These are phyloP conservation scores for Panicum virgatum DNA, from an alignment of 202 grass and related monocot genomes.

Conservation along the genomic window DNA sequence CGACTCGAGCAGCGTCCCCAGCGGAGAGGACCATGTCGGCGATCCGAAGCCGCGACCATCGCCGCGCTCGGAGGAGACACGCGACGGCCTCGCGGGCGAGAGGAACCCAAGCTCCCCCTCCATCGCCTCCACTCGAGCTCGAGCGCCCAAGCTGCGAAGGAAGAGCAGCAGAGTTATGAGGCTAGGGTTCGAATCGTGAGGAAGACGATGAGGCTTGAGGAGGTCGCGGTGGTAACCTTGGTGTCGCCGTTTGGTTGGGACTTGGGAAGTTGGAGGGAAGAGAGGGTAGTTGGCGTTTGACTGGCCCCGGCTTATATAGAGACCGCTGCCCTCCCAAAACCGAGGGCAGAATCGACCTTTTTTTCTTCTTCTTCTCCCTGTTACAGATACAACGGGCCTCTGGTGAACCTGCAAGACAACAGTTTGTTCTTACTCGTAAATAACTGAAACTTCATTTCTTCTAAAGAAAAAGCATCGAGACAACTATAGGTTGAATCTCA, in stretches of 20 bases:
- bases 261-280: slow-evolving; percentile 54
- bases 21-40: not conserved
- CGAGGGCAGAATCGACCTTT: not conserved
- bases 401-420: not conserved
- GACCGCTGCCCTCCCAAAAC: not conserved
- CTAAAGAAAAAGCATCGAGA: not conserved
- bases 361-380: not conserved
- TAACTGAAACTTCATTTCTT: not conserved
- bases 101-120: slow-evolving; percentile 27
- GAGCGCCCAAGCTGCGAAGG: slow-evolving; percentile 26
- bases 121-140: slow-evolving; percentile 34
- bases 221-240: slow-evolving; percentile 33
- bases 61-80: slow-evolving; percentile 16
- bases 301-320: slow-evolving; percentile 35
- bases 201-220: slow-evolving; percentile 34
- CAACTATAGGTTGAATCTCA: not conserved
- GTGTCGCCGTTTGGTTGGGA: not conserved
- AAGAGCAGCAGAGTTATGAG: slow-evolving; percentile 32
- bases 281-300: slow-evolving; percentile 18
- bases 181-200: slow-evolving; percentile 41
- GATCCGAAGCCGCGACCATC: not conserved
- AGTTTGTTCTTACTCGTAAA: not conserved
- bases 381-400: not conserved
- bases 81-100: slow-evolving; percentile 16
- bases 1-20: not conserved